phyloP scores from a whole-genome alignment of 2,329 filamentous ascomycete genomes.

The Fusarium papillatum region DNA sequence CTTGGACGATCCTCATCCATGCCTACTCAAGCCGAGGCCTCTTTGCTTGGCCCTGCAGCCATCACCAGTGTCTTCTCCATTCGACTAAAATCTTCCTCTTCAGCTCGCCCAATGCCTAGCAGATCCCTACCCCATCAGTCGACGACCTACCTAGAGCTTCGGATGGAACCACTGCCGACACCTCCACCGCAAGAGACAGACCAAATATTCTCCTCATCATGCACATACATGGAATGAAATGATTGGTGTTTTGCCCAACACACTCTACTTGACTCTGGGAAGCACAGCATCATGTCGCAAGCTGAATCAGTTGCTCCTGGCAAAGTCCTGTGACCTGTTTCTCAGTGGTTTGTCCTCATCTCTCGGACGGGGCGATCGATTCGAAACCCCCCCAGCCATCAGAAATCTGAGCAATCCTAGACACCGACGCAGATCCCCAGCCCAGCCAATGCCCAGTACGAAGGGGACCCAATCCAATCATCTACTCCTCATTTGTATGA shows the following conservation, averaged over 20 bases:
- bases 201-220: not conserved
- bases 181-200: not conserved
- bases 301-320: constrained; percentile 1
- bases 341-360: not conserved
- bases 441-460: not conserved
- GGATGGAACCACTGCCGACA: constrained; percentile 16
- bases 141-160: constrained; percentile 2
- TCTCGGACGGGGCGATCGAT: not conserved
- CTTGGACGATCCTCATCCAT: constrained; percentile 1
- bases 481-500: not conserved
- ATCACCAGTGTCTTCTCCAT: not conserved
- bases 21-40: not conserved
- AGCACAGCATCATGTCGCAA: constrained; percentile 7
- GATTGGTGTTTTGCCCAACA: not conserved
- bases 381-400: constrained; percentile 1
- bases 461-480: constrained; percentile 1
- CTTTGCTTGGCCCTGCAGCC: not conserved
- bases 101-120: constrained; percentile 18
- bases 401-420: not conserved
- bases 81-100: not conserved
- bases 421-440: not conserved
- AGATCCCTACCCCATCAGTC: constrained; percentile 22
- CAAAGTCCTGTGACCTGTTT: not conserved
- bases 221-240: not conserved
- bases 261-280: not conserved